phyloP scores from a whole-genome alignment of 2,329 filamentous ascomycete species.

The Didymella exigua region DNA sequence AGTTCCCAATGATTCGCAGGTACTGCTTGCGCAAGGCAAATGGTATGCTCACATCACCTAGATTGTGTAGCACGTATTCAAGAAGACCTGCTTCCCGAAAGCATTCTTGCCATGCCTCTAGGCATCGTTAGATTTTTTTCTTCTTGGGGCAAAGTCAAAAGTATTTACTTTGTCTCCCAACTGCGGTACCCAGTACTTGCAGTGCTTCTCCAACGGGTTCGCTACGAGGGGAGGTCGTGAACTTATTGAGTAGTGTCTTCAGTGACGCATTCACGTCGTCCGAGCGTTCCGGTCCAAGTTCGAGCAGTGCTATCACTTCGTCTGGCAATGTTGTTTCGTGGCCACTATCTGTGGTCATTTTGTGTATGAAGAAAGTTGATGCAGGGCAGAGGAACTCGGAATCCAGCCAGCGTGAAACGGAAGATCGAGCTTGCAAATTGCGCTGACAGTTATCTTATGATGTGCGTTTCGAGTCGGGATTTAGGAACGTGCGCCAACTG shows the following conservation, averaged over 20 bases:
- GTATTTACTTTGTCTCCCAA: conserved; percentile 39
- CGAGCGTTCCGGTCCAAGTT: neutral
- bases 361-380: neutral
- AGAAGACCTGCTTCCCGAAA: conserved; percentile 40
- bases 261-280: neutral
- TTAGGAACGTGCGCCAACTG: conserved; percentile 9
- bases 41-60: conserved; percentile 29
- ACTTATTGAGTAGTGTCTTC: neutral
- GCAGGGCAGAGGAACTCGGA: neutral
- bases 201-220: conserved; percentile 15
- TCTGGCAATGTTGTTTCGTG: neutral
- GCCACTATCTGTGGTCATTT: neutral
- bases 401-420: neutral
- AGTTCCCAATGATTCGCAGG: conserved; percentile 47
- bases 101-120: conserved; percentile 40
- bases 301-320: conserved; percentile 2
- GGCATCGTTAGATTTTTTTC: conserved; percentile 28
- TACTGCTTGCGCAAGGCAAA: conserved; percentile 39
- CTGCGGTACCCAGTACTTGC: conserved; percentile 41
- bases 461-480: neutral
- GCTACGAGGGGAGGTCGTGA: conserved; percentile 3
- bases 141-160: neutral
- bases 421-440: neutral
- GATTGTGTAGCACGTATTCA: conserved; percentile 29
- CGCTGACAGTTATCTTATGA: too few species aligned